Base-by-base conservation (phyloP, 495 filamentous ascomycete species). In the Hamigera avellanea region DNA sequence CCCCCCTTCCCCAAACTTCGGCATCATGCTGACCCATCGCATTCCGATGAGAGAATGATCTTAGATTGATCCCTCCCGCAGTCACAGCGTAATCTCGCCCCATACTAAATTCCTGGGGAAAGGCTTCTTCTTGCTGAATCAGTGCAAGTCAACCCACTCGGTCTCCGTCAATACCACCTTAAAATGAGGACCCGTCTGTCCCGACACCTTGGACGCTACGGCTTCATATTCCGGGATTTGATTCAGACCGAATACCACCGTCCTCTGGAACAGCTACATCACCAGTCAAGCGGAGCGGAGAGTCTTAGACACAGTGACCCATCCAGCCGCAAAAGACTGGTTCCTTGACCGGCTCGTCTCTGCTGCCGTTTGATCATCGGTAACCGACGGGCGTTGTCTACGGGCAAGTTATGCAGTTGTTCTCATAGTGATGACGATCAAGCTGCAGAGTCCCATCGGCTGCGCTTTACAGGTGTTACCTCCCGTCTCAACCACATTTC, bases 401-500 rank as follows among this genome's bases (percentile, higher is more conserved):
- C 23, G 19, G 40, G 34, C 9, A 25, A 15, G 13, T 3, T n/a
- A 32, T 27, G 17, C n/a, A 36, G 12, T 12, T 17, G n/a, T 26
- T 27, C 32, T 33, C 36, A 41, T 39, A 41, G 17, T 40, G 46
- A 45, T 46, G 50, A 44, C 53, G 49, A 50, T 42, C 48, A 47
- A 50, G 43, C 43, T 53, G 46, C 40, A 46, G 30, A 37, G n/a
- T 37, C 30, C 49, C 49, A 40, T 49, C 46, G 52, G 43, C 2
- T 45, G 43, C 47, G 48, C 37, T 44, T 23, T 23, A 9, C 5
- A 23, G 31, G 17, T 12, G 14, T 19, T 3, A 14, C n/a, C 14
- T 33, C 17, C 9, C 39, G 44, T 25, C 50, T 51, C 33, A 64
- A 41, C 42, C 59, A 50, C 31, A 57, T 48, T 17, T 53, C 53